phyloP scores from a whole-genome alignment of 2,329 filamentous ascomycete genomes.

The Teratosphaeria zuluensis region DNA sequence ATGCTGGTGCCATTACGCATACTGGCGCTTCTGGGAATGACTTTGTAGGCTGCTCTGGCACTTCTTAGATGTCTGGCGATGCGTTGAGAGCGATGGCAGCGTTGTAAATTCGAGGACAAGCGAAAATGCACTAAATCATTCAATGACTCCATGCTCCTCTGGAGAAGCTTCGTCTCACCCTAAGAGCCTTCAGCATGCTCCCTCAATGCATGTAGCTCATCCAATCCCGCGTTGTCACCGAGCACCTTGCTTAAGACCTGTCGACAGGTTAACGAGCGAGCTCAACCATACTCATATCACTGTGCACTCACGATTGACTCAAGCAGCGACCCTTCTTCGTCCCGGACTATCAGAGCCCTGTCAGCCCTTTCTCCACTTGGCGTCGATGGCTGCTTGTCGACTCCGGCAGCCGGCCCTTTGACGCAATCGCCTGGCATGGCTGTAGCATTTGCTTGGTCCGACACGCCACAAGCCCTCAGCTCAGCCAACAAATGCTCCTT shows the following conservation, averaged over 20 bases:
- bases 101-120: not conserved
- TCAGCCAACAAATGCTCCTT: not conserved
- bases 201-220: not conserved
- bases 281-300: not conserved
- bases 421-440: too few relatives aligned
- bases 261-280: not conserved
- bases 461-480: too few relatives aligned
- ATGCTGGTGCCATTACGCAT: slow-evolving; percentile 59
- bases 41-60: slow-evolving; percentile 54
- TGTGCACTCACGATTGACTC: not conserved
- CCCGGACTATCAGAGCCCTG: not conserved
- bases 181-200: not conserved
- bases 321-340: not conserved
- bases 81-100: not conserved
- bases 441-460: too few relatives aligned
- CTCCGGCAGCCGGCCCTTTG: too few relatives aligned
- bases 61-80: slow-evolving; percentile 13
- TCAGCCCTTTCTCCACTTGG: not conserved
- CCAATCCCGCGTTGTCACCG: not conserved
- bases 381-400: not conserved
- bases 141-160: not conserved
- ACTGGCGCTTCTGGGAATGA: slow-evolving; percentile 58
- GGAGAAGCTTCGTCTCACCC: not conserved
- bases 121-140: not conserved
- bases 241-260: not conserved